Base-by-base conservation (phyloP, 108 stramenopile species). In the Fragilaria crotonensis region DNA sequence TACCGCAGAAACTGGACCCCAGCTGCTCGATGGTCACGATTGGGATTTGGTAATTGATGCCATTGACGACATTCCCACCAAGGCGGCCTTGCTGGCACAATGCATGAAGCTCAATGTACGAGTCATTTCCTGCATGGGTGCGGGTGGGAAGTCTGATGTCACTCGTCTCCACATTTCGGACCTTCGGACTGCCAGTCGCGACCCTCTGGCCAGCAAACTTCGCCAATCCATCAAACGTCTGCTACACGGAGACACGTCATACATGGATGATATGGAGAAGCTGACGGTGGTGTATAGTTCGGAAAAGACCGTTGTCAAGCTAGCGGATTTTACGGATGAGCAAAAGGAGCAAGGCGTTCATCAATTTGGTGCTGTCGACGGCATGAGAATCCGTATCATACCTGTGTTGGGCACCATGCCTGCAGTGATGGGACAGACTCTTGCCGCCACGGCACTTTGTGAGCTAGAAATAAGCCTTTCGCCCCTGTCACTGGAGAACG, bases 31-130 rank as follows among this genome's bases (percentile, higher is more conserved):
- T 48, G 58, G 67, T 52, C 33, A 61, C 25, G 14, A 71, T 25
- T 87, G 84, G 87, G 95, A 96, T 71, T 64, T 93, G 44, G 83
- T 99, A 22, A 78, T 99, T 54, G 98, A 99, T 66, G 95, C 95
- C 51, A 99, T 99, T 67, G 98, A 99, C 72, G 98, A 99, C 77
- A 79, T 95, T 22, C 83, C 93, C 48, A 99, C 98, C 56, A 99
- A 99, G 72, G 91, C 91, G 0, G 75, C 85, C 28, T 80, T 99
- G 26, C 63, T 99, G 22, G 63, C 76, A 23, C 58, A 86, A 52
- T 97, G 95, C 74, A 62, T 79, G 9, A 58, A 75, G 36, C 49
- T 63, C 20, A 68, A 78, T 1, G 72, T 96, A 57, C 85, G 79
- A 25, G 94, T 95, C 30, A 63, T 97, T 17, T 85, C 87, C 9